Evolutionary conservation across 179 eudicot species (phyloP), one percentile per base, ranked within the genome.

Genomic region (Silene coronaria): DNA sequence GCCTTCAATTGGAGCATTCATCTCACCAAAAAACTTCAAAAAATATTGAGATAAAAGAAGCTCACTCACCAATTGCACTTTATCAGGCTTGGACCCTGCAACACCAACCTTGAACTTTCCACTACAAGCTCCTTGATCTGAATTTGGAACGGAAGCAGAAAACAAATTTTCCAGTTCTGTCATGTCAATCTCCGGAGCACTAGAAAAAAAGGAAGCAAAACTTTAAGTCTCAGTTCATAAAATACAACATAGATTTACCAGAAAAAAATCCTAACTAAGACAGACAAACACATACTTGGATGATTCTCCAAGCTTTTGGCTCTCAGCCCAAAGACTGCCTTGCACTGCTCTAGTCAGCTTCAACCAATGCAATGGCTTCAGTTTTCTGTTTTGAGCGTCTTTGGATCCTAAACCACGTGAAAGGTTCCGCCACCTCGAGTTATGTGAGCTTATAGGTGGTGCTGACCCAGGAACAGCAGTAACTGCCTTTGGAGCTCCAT

Each of bases 131-230:
- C 90, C 86, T 71, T 72, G 81, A 60, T 79, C 86, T 70, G 90
- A 66, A 81, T 74, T 86, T 70, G 96, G 88, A 79, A 73, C 88
- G 69, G 84, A 70, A 61, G 91, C 87, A 75, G 97, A 88, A 79
- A 93, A 93, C 61, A 91, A 90, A 81, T 82, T 86, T 78, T 91
- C 97, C 71, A 93, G 88, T 85, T 93, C 98, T 77, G 91, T 84
- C 78, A 90, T 84, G 82, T 93, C 98, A 82, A 93, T 88, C 86
- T 91, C 97, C 3, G 98, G 92, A 69, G 96, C 88, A 81, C 98
- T 93, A 74, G 26, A 32, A 78, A 64, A 38, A 78, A 16, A 32
- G 26, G 46, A 60, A 57, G 55, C 24, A 42, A 60, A 57, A 59
- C 30, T 72, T 67, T 57, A 42, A 3, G 53, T 45, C 70, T 6